Base-by-base conservation (phyloP, 306 rosid species). In the Trifolium dubium region DNA sequence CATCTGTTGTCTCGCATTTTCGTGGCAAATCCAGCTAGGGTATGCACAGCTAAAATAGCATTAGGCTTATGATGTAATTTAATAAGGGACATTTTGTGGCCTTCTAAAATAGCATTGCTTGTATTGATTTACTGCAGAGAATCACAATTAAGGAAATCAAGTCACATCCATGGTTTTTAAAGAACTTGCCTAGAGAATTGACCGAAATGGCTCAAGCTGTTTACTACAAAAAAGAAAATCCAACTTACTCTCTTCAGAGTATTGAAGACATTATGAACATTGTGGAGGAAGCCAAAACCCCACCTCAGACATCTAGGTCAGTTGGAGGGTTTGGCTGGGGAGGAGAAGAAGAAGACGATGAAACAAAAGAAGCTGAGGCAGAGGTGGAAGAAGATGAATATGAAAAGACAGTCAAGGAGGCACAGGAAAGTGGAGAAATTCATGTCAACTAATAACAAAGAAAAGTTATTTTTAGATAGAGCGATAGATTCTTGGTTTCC, bases 111-210 rank as follows among this genome's bases (percentile, higher is more conserved):
- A 50, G 73, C 43, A 74, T 69, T 82, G 74, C 51, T 61, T 67
- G 63, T 77, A 41, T 51, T 39, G 51, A 58, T 83, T 85, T 69
- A 72, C 44, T 62, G 62, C 88, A 90, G 96, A 85, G 96, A 81
- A 85, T 86, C 80, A 85, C 86, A 67, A 90, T 90, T 54, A 90
- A 86, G 82, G 96, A 90, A 67, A 86, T 90, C 83, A 90, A 90
- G 90, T 80, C 77, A 56, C 93, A 90, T 60, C 93, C 93, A 12
- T 90, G 96, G 96, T 90, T 90, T 80, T 60, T 86, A 32, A 90
- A 88, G 87, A 88, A 90, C 88, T 85, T 90, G 82, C 96, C 96
- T 1, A 85, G 93, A 82, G 96, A 90, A 83, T 84, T 90, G 71
- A 90, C 93, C 18, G 96, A 90, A 77, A 73, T 85, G 73, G 91